phyloP scores from a whole-genome alignment of 768 basidiomycete species.

The Suillus bovinus region DNA sequence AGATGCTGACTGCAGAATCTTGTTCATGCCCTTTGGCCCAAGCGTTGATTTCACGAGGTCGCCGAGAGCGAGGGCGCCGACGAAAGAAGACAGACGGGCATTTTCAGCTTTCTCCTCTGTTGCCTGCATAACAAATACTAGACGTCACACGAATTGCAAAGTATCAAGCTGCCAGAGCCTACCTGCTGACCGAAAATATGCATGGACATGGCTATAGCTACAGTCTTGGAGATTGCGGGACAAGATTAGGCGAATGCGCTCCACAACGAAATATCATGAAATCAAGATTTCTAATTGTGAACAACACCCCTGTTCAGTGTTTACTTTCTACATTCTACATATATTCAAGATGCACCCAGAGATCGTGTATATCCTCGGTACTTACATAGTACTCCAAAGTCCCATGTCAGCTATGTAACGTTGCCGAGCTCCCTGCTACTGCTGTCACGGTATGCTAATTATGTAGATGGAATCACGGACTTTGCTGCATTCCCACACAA shows the following conservation, averaged over 20 bases:
- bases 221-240: background rate
- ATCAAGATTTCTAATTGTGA: background rate
- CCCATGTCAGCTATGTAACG: conserved; percentile 9
- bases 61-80: conserved; percentile 94
- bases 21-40: conserved; percentile 99
- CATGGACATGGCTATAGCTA: conserved; percentile 60
- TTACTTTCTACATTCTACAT: background rate
- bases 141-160: conserved; percentile 1
- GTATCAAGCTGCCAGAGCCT: conserved; percentile 1
- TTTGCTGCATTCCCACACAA: conserved; percentile 36
- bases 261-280: background rate
- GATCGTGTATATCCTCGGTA: conserved; percentile 9
- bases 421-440: background rate
- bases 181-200: conserved; percentile 73
- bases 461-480: conserved; percentile 1
- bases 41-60: conserved; percentile 99
- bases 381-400: conserved; percentile 13
- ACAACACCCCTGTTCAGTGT: background rate
- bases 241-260: background rate
- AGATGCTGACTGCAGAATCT: conserved; percentile 92
- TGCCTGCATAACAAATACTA: conserved; percentile 54
- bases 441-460: background rate
- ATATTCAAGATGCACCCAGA: background rate
- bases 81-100: conserved; percentile 96
- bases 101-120: conserved; percentile 97